These are phyloP conservation scores for Pezicula carpinea DNA, from an alignment of 2,329 filamentous ascomycete genomes.

Conservation along the genomic window DNA sequence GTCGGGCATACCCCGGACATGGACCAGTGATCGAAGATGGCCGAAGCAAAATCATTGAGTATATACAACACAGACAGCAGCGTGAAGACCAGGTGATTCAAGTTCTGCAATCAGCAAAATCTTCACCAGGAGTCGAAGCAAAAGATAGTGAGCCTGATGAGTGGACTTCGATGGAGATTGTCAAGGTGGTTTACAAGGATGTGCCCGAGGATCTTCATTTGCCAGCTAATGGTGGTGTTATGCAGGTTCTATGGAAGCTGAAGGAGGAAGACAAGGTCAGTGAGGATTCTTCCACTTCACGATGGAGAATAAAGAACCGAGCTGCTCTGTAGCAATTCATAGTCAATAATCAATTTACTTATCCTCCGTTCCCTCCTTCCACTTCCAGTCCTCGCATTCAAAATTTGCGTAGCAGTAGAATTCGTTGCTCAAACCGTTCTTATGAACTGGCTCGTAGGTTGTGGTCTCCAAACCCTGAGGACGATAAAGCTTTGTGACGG, in stretches of 20 bases:
- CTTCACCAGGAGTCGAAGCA: slow-evolving; percentile 20
- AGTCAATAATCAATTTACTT: too few species aligned
- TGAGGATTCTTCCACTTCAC: slow-evolving; percentile 31
- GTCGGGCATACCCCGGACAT: slow-evolving; percentile 82
- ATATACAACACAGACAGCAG: slow-evolving; percentile 74
- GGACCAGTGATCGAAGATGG: slow-evolving; percentile 74
- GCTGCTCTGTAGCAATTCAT: slow-evolving; percentile 33
- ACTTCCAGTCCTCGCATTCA: slow-evolving; percentile 53
- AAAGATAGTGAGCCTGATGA: slow-evolving; percentile 25
- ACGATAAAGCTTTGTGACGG: slow-evolving; percentile 64
- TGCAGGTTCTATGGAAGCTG: slow-evolving; percentile 78
- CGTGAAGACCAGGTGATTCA: slow-evolving; percentile 74
- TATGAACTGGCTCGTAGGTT: slow-evolving; percentile 63
- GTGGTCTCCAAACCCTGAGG: slow-evolving; percentile 60
- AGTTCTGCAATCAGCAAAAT: slow-evolving; percentile 46
- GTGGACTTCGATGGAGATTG: slow-evolving; percentile 75
- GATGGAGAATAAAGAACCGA: slow-evolving; percentile 40
- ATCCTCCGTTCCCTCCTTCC: slow-evolving; percentile 11
- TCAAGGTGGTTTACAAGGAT: slow-evolving; percentile 81
- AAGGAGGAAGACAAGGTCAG: slow-evolving; percentile 64
- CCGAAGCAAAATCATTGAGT: slow-evolving; percentile 68
- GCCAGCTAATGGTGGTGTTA: slow-evolving; percentile 70
- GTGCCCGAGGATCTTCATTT: slow-evolving; percentile 70
- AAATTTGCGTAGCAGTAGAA: slow-evolving; percentile 80
- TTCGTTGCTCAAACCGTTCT: slow-evolving; percentile 73